Evolutionary conservation across 257 asterid genomes (phyloP), one percentile per base, ranked within the genome.

Genomic region (Paraleonurus japonicus): DNA sequence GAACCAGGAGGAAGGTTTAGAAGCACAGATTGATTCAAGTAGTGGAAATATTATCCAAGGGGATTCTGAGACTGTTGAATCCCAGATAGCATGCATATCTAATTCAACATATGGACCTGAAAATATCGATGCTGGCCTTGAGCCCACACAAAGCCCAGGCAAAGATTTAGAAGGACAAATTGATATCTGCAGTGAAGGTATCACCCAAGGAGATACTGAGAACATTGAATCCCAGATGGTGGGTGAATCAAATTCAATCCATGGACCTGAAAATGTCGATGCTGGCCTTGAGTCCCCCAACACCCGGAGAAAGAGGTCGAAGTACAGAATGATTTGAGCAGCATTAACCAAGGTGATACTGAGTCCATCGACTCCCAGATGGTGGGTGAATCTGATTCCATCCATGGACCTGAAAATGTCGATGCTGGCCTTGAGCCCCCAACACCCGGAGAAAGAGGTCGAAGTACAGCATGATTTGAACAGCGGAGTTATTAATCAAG

Each of bases 11-110:
- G 43, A 12, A 35, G 78, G 62, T 63, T 48, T 69, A 64, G 92
- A 81, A 75, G 74, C 83, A 43, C 90, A 61, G 59, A 17, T 69
- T 55, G 76, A 81, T 77, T 27, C 47, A 53, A 77, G 50, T 78
- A 32, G 28, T 10, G 81, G 67, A 58, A 65, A 32, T 69, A 72
- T 17, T 6, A 50, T 59, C 74, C 72, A 30, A 11, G 75, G 26
- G 12, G 43, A 61, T 35, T 19, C 67, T 65, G 90, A 67, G 77
- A 57, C 70, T 58, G 75, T 26, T 67, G 90, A 73, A 69, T 66
- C 83, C 15, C 74, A 51, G n/a, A 58, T 75, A 65, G 78, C 74
- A 67, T 15, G 6, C 1, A 6, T 12, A 41, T 12, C 17, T 41
- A 13, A 11, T 41, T 12, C 50, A 13, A 13, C 0, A 11, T 41